A percentile compares a stretch with the other conserved stretches of the same genome.
phyloP scores from a whole-genome alignment of 257 asterid genomes.

The Lycium ferocissimum region DNA sequence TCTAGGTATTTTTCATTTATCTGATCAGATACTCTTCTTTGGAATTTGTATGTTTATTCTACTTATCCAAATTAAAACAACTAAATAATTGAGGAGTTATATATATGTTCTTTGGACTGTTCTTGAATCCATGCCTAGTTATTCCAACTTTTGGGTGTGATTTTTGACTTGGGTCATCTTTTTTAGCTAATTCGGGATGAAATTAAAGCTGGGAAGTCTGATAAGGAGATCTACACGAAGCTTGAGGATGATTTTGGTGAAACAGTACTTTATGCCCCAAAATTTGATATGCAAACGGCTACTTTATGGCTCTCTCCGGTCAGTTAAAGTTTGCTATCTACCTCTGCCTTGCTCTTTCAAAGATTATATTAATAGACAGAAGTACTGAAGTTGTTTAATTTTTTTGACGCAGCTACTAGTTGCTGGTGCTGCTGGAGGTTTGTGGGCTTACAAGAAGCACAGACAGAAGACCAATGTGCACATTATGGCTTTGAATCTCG shows the following conservation, averaged over 20 bases:
- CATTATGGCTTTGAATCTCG: constrained; percentile 85
- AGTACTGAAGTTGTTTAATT: constrained; percentile 29
- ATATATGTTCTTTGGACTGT: neutral
- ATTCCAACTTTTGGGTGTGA: neutral
- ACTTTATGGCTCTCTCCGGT: constrained; percentile 95
- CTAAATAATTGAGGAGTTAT: neutral
- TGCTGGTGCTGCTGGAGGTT: constrained; percentile 81
- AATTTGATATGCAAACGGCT: constrained; percentile 92
- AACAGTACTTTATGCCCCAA: constrained; percentile 88
- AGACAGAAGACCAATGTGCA: constrained; percentile 77
- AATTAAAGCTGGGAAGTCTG: constrained; percentile 74
- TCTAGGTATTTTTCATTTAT: neutral
- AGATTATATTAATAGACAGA: constrained; percentile 1
- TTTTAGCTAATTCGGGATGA: constrained; percentile 77
- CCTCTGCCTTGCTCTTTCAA: neutral
- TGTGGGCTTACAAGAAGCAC: constrained; percentile 83
- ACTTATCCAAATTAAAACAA: neutral
- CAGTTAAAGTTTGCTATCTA: constrained; percentile 34
- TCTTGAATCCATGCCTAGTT: neutral
- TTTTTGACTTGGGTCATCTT: constrained; percentile 1
- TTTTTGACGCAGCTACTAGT: constrained; percentile 57
- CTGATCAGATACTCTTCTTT: neutral
- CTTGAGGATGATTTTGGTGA: constrained; percentile 93
- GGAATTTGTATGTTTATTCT: neutral
- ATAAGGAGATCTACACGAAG: constrained; percentile 83